A percentile compares a stretch with the other conserved stretches of the same genome.
Conservation (phyloP, 495 filamentous ascomycete genomes). For the Xylaria flabelliformis region DNA sequence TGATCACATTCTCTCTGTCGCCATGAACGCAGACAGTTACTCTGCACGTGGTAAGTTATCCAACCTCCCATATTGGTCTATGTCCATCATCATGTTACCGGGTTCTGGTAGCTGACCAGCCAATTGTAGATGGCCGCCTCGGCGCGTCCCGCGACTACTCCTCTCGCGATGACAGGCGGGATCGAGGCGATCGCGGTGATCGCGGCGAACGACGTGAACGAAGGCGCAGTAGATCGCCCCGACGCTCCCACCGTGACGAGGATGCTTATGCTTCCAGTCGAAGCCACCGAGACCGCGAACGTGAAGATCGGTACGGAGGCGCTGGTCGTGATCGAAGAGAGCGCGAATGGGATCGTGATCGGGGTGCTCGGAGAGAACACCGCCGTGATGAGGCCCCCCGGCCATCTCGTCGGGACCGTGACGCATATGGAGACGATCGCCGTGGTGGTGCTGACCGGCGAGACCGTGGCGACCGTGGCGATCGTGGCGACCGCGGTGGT, state of each 20-base stretch:
- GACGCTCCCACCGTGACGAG: slow-evolving; percentile 67
- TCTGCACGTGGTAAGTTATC: slow-evolving; percentile 72
- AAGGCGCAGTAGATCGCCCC: slow-evolving; percentile 57
- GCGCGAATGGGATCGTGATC: slow-evolving; percentile 75
- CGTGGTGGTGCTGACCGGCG: slow-evolving; percentile 65
- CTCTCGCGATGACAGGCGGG: slow-evolving; percentile 62
- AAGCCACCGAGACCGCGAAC: slow-evolving; percentile 87
- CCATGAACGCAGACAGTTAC: slow-evolving; percentile 89
- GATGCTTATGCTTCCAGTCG: slow-evolving; percentile 91
- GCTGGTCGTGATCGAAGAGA: slow-evolving; percentile 61
- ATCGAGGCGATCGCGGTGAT: slow-evolving; percentile 53
- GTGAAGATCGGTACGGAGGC: slow-evolving; percentile 83
- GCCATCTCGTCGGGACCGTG: slow-evolving; percentile 64
- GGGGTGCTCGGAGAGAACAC: slow-evolving; percentile 61
- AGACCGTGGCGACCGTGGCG: slow-evolving; percentile 66
- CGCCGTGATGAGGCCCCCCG: slow-evolving; percentile 70
- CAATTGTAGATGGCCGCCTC: slow-evolving; percentile 59
- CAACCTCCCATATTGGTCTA: neutral
- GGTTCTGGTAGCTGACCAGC: slow-evolving; percentile 52
- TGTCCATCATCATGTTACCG: neutral
- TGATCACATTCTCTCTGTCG: slow-evolving; percentile 39
- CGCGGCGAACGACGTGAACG: slow-evolving; percentile 58
- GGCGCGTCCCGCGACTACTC: slow-evolving; percentile 75
- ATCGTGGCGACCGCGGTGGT: slow-evolving; percentile 64
- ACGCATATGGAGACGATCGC: slow-evolving; percentile 70